These are phyloP conservation scores for Protomyces arabidopsidicola DNA, from an alignment of 1,139 yeast species.

Conservation along the genomic window DNA sequence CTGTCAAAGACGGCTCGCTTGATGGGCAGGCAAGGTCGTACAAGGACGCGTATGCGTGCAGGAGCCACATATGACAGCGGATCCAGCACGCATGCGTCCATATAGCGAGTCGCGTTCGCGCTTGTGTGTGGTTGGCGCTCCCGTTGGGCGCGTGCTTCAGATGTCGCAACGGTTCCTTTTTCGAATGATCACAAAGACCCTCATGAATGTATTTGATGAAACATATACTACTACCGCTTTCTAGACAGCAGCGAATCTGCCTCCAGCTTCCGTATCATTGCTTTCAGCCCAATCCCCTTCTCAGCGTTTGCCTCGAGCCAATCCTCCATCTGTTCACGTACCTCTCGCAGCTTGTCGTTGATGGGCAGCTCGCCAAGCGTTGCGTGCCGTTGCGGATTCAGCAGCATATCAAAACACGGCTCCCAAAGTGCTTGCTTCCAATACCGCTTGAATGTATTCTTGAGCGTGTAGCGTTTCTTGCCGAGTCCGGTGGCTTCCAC, in stretches of 20 bases:
- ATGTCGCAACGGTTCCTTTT: too few relatives aligned
- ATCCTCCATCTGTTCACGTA: slow-evolving; percentile 46
- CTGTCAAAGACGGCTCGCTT: slow-evolving; percentile 8
- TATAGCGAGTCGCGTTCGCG: slow-evolving; percentile 1
- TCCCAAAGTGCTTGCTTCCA: slow-evolving; percentile 76
- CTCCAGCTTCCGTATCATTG: slow-evolving; percentile 20
- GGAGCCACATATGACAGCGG: slow-evolving; percentile 29
- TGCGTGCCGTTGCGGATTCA: slow-evolving; percentile 52
- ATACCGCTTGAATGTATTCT: slow-evolving; percentile 57
- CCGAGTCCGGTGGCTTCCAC: slow-evolving; percentile 22
- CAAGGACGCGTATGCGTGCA: slow-evolving; percentile 19
- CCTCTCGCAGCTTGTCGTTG: slow-evolving; percentile 41
- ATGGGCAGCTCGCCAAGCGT: slow-evolving; percentile 42
- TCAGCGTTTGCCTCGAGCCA: slow-evolving; percentile 42
- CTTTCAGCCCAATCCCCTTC: slow-evolving; percentile 29
- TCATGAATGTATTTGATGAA: too few relatives aligned
- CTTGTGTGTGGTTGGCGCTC: neutral
- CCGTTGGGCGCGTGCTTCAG: too few relatives aligned
- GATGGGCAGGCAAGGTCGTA: slow-evolving; percentile 16
- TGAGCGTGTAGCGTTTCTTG: slow-evolving; percentile 42
- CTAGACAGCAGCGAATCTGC: slow-evolving; percentile 1
- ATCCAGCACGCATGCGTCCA: slow-evolving; percentile 41
- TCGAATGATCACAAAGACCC: too few relatives aligned
- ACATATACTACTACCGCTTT: neutral
- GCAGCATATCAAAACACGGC: slow-evolving; percentile 57